phyloP scores from a whole-genome alignment of 2,329 filamentous ascomycete genomes.

The Pyrenophora teres region DNA sequence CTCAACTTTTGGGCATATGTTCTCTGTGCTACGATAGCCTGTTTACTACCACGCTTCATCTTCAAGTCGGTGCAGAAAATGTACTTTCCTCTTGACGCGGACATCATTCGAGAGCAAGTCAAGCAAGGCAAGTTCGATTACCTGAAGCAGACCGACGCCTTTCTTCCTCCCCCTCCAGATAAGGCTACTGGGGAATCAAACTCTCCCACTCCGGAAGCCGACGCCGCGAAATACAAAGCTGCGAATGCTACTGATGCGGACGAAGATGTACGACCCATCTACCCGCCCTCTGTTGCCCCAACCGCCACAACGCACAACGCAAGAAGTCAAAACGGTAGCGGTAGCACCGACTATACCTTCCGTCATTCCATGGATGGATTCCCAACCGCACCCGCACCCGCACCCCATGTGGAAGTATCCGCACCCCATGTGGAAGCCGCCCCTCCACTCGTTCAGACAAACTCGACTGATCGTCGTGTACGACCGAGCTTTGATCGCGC shows the following conservation, averaged over 20 bases:
- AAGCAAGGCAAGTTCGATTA: slow-evolving; percentile 80
- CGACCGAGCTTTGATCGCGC: slow-evolving; percentile 88
- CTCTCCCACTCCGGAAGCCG: slow-evolving; percentile 62
- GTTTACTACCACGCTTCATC: slow-evolving; percentile 83
- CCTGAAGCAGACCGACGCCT: slow-evolving; percentile 62
- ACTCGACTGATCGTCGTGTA: slow-evolving; percentile 49
- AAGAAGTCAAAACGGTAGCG: slow-evolving; percentile 86
- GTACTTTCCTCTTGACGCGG: slow-evolving; percentile 87
- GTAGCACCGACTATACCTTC: slow-evolving; percentile 85
- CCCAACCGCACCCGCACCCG: slow-evolving; percentile 23
- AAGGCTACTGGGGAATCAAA: slow-evolving; percentile 57
- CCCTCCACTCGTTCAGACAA: slow-evolving; percentile 32
- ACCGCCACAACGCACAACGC: slow-evolving; percentile 73
- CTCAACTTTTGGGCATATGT: slow-evolving; percentile 87
- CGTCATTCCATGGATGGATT: slow-evolving; percentile 45
- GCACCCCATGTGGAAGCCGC: slow-evolving; percentile 31
- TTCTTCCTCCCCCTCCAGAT: slow-evolving; percentile 51
- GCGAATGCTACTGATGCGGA: slow-evolving; percentile 62
- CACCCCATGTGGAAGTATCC: slow-evolving; percentile 30
- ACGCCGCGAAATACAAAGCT: slow-evolving; percentile 49
- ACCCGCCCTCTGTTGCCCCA: slow-evolving; percentile 83
- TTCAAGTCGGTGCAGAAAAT: slow-evolving; percentile 91
- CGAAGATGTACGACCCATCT: slow-evolving; percentile 90
- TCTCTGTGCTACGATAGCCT: slow-evolving; percentile 77
- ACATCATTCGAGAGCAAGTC: slow-evolving; percentile 94